Evolutionary conservation across 1,139 yeast species (phyloP), one percentile per base, ranked within the genome.

Genomic region (Debaryomyces udenii): DNA sequence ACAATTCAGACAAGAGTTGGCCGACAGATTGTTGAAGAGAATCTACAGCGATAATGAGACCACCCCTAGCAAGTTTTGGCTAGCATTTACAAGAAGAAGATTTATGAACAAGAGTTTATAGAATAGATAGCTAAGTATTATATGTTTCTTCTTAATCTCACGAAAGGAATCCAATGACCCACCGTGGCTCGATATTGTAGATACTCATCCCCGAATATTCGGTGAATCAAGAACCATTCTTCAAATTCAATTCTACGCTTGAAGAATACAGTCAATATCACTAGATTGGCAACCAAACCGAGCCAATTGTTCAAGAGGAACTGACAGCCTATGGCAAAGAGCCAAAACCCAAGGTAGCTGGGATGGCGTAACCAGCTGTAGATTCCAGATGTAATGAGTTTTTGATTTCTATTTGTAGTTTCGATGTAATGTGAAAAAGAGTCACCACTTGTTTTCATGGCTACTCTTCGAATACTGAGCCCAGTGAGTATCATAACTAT

Each of bases 1-100:
- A 50, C 99, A 93, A 62, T 90, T 94, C 68, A 83, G 99, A 68
- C 99, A 93, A 66, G 98, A 93, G 62, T 74, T 91, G 61, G 89
- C 96, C 16, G 77, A 80, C 51, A 76, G 99, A 49, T 78, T 93
- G 58, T 74, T 93, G 54, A 80, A 76, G 51, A 76, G 91, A 57
- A 72, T 93, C 35, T 93, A 89, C 62, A 68, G 63, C 9, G 83
- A 78, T 22, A 81, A 80, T 38, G 72, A 63, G 33, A 43, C 42
- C 11, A 45, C 42, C 33, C 93, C 94, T 42, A 81, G 86, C 50
- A 85, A 93, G 70, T 83, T 78, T 68, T 93, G 99, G 99, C 71
- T 94, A 55, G 96, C 98, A 2, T 93, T 94, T 64, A 88, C 96
- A 34, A 83, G 94, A 68, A 84, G 96, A 68, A 81, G 89, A 61